Base-by-base conservation (phyloP, 371 early-diverging fungal species). In the Rhizopus stolonifer region DNA sequence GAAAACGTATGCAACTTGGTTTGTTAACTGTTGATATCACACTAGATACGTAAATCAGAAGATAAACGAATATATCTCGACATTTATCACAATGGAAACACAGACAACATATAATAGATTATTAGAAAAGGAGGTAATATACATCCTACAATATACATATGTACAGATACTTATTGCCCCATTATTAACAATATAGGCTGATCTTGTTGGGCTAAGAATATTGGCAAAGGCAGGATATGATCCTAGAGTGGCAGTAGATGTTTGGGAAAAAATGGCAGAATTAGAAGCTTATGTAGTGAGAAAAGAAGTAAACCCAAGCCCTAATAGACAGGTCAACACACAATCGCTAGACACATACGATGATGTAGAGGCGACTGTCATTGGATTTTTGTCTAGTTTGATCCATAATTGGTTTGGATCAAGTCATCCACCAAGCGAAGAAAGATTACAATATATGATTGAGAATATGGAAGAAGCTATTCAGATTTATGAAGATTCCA, bases 171-270 rank as follows among this genome's bases (percentile, higher is more conserved):
- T 15, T 17, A 42, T 14, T 29, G 14, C 14, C 14, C 5, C 14
- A 14, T 36, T 2, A 14, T n/a, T n/a, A 11, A n/a, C n/a, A 6
- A 5, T 21, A 22, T 46, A 58, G 58, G 54, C 53, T 1, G 60
- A 60, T 36, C 23, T 55, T 8, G 76, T 84, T 14, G 83, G 83
- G 0, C 38, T 83, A 45, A 78, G 72, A 31, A 54, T 84, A 2
- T 55, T 84, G 61, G 84, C 62, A 56, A 64, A 74, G 54, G 79
- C 80, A 18, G 80, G 80, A 13, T 80, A 80, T 31, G 77, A 80
- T 52, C 80, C 81, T 1, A 62, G 65, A 46, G 64, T 54, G 14
- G 75, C 81, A 0, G 52, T 81, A 4, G 62, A 69, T 26, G 67
- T 79, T 3, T 81, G 81, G 81, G 56, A 77, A 47, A 52, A 46